phyloP scores from a whole-genome alignment of 345 rosid species.

The Xanthoceras sorbifolium region DNA sequence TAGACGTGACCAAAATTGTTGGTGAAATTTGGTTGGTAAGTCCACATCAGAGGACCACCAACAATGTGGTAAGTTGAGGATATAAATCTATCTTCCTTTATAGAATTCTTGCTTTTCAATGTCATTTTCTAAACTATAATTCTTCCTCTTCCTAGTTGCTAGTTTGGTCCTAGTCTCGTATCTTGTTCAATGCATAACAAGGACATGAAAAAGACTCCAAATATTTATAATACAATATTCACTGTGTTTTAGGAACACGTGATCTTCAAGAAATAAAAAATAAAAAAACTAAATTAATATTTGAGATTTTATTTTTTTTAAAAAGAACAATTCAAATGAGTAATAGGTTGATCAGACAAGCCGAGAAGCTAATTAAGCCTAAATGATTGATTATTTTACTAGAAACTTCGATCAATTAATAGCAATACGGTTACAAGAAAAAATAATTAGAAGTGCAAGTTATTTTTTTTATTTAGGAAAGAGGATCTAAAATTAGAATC shows the following conservation, averaged over 20 bases:
- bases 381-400: background rate
- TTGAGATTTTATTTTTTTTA: background rate
- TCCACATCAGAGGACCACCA: background rate
- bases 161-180: background rate
- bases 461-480: no score
- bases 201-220: no score
- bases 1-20: background rate
- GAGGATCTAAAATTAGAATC: no score
- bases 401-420: no score
- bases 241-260: background rate
- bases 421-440: no score
- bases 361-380: background rate
- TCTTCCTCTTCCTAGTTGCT: background rate
- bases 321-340: background rate
- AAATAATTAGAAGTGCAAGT: no score
- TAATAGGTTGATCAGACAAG: background rate
- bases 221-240: no score
- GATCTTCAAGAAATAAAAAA: background rate
- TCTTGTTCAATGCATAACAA: background rate
- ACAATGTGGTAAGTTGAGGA: background rate
- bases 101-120: background rate
- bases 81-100: background rate
- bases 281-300: no score
- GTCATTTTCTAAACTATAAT: background rate
- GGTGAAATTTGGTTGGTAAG: slow-evolving; percentile 3